phyloP scores from a whole-genome alignment of 2,329 filamentous ascomycete genomes.

The Colletotrichum spaethianum region DNA sequence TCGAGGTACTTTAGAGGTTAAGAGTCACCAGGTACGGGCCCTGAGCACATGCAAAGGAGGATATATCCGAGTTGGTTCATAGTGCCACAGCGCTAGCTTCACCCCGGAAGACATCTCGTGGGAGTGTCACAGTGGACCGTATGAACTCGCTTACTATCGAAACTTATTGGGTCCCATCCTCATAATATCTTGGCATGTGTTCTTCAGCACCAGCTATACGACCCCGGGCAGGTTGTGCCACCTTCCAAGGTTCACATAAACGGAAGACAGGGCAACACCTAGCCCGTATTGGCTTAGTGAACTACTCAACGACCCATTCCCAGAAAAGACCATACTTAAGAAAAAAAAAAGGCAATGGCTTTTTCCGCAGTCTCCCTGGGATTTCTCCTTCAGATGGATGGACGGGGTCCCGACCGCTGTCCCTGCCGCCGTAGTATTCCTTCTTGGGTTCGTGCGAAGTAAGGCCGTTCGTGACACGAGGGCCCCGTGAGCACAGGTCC shows the following conservation, averaged over 20 bases:
- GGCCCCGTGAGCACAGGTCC: constrained; percentile 16
- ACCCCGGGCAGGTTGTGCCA: constrained; percentile 18
- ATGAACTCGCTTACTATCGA: constrained; percentile 36
- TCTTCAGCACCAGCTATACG: constrained; percentile 19
- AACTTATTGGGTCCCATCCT: constrained; percentile 35
- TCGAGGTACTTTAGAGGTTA: neutral
- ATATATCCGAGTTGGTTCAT: constrained; percentile 6
- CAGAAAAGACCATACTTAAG: neutral
- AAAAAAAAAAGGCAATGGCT: too few species aligned
- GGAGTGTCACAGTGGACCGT: constrained; percentile 34
- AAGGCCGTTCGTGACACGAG: constrained; percentile 37
- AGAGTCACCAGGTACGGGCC: neutral
- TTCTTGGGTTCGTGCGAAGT: constrained; percentile 37
- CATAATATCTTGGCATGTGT: constrained; percentile 29
- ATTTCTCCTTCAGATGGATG: constrained; percentile 5
- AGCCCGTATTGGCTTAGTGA: constrained; percentile 33
- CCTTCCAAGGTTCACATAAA: constrained; percentile 2
- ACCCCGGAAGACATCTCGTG: constrained; percentile 2
- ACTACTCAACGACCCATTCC: constrained; percentile 2
- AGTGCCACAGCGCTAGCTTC: constrained; percentile 21
- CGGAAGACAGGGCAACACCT: neutral
- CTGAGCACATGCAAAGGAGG: neutral
- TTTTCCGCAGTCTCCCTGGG: neutral
- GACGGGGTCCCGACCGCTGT: neutral
- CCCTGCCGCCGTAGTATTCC: constrained; percentile 9